Evolutionary conservation across 169 alveolate species (phyloP).

Genomic region (Plasmodium vivax): DNA sequence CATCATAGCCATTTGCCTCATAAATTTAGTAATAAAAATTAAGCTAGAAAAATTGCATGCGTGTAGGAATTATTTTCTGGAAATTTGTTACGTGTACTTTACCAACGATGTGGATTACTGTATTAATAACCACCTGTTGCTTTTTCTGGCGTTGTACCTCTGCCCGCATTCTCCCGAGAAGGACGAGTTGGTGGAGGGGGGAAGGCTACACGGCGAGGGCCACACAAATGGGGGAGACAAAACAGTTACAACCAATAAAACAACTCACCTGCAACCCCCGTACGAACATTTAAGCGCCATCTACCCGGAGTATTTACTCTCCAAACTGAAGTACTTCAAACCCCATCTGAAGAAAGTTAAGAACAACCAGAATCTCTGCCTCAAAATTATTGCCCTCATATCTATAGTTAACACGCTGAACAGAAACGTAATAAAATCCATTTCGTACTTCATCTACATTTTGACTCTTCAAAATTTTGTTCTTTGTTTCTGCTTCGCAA

Average conservation of each 20-base stretch:
- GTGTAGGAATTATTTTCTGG: conserved; percentile 23
- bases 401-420: conserved; percentile 19
- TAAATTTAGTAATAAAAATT: conserved; percentile 58
- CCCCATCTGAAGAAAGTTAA: conserved; percentile 63
- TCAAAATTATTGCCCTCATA: conserved; percentile 48
- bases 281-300: neutral
- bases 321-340: conserved; percentile 39
- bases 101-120: conserved; percentile 21
- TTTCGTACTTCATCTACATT: conserved; percentile 43
- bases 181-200: neutral
- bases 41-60: conserved; percentile 28
- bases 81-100: conserved; percentile 18
- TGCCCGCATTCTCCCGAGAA: conserved; percentile 24
- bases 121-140: conserved; percentile 26
- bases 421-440: conserved; percentile 8
- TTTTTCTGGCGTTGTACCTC: conserved; percentile 25
- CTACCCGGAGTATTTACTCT: conserved; percentile 29
- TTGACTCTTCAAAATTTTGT: conserved; percentile 51
- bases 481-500: conserved; percentile 28
- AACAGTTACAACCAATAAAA: too few relatives aligned
- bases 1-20: conserved; percentile 31
- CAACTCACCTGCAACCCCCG: neutral
- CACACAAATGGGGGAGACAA: neutral
- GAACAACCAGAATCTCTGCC: conserved; percentile 38
- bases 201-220: neutral